phyloP scores from a whole-genome alignment of 768 basidiomycete genomes.

The Trametes sanguinea region DNA sequence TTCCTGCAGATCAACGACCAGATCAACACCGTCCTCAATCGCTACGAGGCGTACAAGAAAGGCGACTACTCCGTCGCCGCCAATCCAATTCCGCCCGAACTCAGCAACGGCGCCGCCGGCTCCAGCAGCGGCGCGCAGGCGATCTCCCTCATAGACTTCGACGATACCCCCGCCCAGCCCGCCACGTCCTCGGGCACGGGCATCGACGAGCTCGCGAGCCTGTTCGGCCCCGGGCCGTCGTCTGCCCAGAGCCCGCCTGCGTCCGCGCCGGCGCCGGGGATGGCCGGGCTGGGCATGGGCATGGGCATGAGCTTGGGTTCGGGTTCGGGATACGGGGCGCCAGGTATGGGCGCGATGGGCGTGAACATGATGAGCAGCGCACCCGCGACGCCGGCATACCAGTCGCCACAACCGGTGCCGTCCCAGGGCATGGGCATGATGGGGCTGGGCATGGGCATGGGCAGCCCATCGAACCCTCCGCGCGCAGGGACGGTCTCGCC shows the following conservation, averaged over 20 bases:
- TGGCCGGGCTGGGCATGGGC: slow-evolving; percentile 10
- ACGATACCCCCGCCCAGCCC: slow-evolving; percentile 45
- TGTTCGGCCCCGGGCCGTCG: slow-evolving; percentile 47
- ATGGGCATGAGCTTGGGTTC: slow-evolving; percentile 21
- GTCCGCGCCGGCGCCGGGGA: slow-evolving; percentile 4
- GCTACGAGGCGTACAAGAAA: slow-evolving; percentile 91
- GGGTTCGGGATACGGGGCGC: not conserved
- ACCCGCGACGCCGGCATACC: slow-evolving; percentile 11
- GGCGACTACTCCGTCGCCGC: slow-evolving; percentile 79
- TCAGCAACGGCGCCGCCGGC: slow-evolving; percentile 37
- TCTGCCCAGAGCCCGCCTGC: slow-evolving; percentile 5
- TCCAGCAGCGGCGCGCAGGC: slow-evolving; percentile 30
- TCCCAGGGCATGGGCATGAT: slow-evolving; percentile 3
- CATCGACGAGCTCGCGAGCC: slow-evolving; percentile 59
- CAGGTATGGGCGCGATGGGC: slow-evolving; percentile 9
- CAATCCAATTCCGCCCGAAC: slow-evolving; percentile 67
- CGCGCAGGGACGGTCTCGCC: slow-evolving; percentile 17
- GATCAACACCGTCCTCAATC: slow-evolving; percentile 87
- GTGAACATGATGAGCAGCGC: slow-evolving; percentile 9
- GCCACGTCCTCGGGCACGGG: slow-evolving; percentile 29
- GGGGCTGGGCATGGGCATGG: not conserved
- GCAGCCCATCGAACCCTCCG: not conserved
- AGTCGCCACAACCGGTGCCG: slow-evolving; percentile 5
- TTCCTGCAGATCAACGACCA: slow-evolving; percentile 97
- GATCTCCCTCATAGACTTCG: slow-evolving; percentile 76